Conservation (phyloP, 2,329 filamentous ascomycete genomes). For the Trichoderma asperellum region DNA sequence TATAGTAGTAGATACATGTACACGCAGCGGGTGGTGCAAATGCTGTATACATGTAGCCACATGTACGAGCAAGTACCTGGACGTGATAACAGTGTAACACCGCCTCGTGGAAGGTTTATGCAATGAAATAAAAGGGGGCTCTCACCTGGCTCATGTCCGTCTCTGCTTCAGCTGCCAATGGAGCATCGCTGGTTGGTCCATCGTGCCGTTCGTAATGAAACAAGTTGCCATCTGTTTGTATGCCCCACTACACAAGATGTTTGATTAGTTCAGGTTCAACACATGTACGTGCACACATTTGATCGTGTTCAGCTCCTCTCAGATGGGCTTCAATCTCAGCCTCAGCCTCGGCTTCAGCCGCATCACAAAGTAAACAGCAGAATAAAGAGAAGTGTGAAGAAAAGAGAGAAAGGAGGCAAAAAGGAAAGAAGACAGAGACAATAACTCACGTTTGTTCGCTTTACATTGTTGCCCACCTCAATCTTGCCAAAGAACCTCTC, state of each 20-base stretch:
- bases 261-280: background rate
- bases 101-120: background rate
- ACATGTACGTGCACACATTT: background rate
- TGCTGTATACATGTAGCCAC: background rate
- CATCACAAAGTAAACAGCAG: background rate
- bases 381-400: too few relatives aligned
- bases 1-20: background rate
- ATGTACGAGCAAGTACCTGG: too few relatives aligned
- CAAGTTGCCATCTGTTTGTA: slow-evolving; percentile 50
- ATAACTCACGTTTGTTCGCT: slow-evolving; percentile 52
- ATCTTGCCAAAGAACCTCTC: slow-evolving; percentile 56
- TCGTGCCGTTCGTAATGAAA: slow-evolving; percentile 41
- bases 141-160: slow-evolving; percentile 25
- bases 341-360: background rate
- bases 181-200: slow-evolving; percentile 40
- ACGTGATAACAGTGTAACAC: background rate
- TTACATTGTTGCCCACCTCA: slow-evolving; percentile 53
- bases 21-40: background rate
- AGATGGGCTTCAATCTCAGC: background rate
- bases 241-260: slow-evolving; percentile 48
- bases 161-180: background rate
- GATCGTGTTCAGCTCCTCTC: background rate
- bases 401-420: background rate
- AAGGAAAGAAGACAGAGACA: background rate
- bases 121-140: background rate